Evolutionary conservation across 1,139 yeast genomes (phyloP), one percentile per base, ranked within the genome.

Genomic region (Magnusiomyces magnusii): DNA sequence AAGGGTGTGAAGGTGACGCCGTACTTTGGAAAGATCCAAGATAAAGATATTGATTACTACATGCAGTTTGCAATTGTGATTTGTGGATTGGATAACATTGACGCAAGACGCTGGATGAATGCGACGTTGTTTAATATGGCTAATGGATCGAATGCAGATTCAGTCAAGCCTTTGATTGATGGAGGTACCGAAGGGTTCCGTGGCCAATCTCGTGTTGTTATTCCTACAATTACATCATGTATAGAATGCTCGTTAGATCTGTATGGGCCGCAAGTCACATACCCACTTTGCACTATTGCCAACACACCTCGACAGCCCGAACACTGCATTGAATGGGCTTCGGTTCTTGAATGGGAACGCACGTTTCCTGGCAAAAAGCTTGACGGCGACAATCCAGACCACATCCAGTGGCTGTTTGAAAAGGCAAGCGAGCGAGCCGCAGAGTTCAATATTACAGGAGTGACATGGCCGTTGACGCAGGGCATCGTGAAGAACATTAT

Each of bases 171-270:
- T 0, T 73, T 93, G 69, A 83, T 93, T 39, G 99, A 93, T 69
- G 98, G 98, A 1, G 99, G 98, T 1, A 87, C 97, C 0, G 98
- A 93, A 69, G 98, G 98, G 0, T 87, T 93, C 68, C 80, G 89
- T 64, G 99, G 99, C 2, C 97, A 93, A 68, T 83, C 92, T 19
- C 84, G 96, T 67, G 88, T 91, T 13, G 90, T 92, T 50, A 73
- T 91, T 21, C 98, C 99, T 0, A 83, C 92, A 0, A 72, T 90
- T 39, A 83, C 93, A 0, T 86, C 96, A 0, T 93, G 99, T 73
- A 92, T 90, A 75, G 98, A 93, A 71, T 93, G 99, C 68, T 87
- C 96, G 1, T 76, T 89, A 54, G 91, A 86, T 62, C 80, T 92
- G 73, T 76, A 89, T 41, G 83, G 89, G 7, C 83, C 85, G 1